These are phyloP conservation scores for Cyclanthera cordifolia DNA, from an alignment of 306 rosid genomes.

Conservation along the genomic window DNA sequence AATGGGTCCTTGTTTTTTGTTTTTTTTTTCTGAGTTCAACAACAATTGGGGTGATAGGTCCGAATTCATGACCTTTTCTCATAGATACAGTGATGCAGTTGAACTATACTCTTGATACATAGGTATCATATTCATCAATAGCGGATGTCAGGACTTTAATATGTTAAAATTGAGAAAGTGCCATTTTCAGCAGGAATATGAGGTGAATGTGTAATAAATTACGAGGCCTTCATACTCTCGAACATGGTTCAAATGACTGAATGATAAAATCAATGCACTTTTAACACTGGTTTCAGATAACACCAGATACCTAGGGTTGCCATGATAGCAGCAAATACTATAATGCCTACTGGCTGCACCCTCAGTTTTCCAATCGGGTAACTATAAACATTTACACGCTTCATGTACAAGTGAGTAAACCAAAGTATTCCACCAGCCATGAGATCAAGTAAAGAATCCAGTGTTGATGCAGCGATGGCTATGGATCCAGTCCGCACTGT, in stretches of 20 bases:
- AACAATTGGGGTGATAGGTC: too few species aligned
- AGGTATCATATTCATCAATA: background rate
- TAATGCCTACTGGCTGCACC: slow-evolving; percentile 88
- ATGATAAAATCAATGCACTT: background rate
- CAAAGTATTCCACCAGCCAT: slow-evolving; percentile 92
- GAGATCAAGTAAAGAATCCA: slow-evolving; percentile 48
- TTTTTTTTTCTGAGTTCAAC: too few species aligned
- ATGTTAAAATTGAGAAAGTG: background rate
- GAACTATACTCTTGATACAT: too few species aligned
- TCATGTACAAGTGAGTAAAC: slow-evolving; percentile 87
- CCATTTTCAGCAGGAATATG: background rate
- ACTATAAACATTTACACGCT: slow-evolving; percentile 52
- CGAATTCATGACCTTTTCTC: too few species aligned
- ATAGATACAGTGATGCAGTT: too few species aligned
- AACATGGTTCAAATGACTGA: background rate
- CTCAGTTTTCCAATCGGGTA: slow-evolving; percentile 91
- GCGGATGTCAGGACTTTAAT: background rate
- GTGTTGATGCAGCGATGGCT: slow-evolving; percentile 53
- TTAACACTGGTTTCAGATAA: slow-evolving; percentile 3
- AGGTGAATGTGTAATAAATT: too few species aligned
- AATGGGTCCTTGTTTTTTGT: too few species aligned
- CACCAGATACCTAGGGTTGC: slow-evolving; percentile 66
- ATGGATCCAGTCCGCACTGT: slow-evolving; percentile 41
- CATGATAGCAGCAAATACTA: slow-evolving; percentile 89
- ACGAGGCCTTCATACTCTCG: background rate